These are phyloP conservation scores for Hanseniaspora taiwanica DNA, from an alignment of 805 yeast genomes.

Conservation along the genomic window DNA sequence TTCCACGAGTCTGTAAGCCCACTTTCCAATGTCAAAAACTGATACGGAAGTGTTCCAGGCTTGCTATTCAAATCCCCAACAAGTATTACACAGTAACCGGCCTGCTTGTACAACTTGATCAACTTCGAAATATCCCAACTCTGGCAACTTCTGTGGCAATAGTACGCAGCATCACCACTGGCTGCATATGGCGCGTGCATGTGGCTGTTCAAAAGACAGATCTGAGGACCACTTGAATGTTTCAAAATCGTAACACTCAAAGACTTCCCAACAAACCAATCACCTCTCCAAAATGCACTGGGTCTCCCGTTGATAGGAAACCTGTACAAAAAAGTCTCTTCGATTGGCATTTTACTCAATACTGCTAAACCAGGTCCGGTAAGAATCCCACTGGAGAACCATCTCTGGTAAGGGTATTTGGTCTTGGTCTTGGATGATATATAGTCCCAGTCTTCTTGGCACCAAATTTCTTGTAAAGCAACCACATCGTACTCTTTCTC, in stretches of 20 bases:
- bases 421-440: conserved; percentile 32
- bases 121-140: conserved; percentile 88
- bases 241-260: conserved; percentile 59
- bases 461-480: conserved; percentile 95
- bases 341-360: conserved; percentile 73
- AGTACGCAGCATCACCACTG: conserved; percentile 77
- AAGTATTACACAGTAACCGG: conserved; percentile 76
- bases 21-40: conserved; percentile 56
- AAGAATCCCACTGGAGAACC: conserved; percentile 70
- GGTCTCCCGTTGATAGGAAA: conserved; percentile 93
- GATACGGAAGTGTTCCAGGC: conserved; percentile 76
- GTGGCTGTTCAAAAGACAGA: conserved; percentile 81
- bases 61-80: conserved; percentile 89
- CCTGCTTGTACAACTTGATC: conserved; percentile 42
- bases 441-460: conserved; percentile 66
- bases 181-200: conserved; percentile 93
- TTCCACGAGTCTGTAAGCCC: conserved; percentile 77
- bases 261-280: conserved; percentile 93
- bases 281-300: conserved; percentile 86
- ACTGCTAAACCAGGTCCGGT: conserved; percentile 90
- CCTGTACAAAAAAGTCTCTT: conserved; percentile 60
- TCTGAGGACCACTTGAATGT: conserved; percentile 20
- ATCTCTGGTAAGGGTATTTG: conserved; percentile 49
- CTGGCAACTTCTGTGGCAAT: conserved; percentile 84
- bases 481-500: conserved; percentile 55